Conservation (phyloP, 1,139 yeast genomes). For the Pichia sp. region DNA sequence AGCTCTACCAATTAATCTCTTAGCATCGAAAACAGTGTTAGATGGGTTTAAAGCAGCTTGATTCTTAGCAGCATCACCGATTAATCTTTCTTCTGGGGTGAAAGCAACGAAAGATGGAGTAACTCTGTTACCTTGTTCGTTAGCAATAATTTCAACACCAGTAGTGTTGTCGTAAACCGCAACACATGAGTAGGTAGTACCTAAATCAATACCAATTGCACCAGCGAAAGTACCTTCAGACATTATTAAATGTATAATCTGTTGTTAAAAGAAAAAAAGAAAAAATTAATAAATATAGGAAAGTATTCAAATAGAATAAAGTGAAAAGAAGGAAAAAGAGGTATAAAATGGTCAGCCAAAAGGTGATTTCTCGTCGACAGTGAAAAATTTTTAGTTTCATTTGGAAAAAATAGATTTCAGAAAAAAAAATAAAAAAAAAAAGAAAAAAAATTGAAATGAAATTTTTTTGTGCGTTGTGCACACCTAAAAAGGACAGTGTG, state of each 20-base stretch:
- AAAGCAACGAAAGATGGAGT: conserved; percentile 98
- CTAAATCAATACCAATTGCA: conserved; percentile 99
- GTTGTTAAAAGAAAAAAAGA: conserved; percentile 2
- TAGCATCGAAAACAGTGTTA: conserved; percentile 96
- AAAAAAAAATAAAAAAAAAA: no score
- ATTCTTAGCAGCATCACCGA: conserved; percentile 99
- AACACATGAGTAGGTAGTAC: conserved; percentile 98
- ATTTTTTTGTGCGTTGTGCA: no score
- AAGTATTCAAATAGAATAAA: neutral
- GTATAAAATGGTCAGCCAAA: no score
- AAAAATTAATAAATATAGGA: neutral
- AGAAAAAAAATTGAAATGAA: no score
- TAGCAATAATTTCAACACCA: conserved; percentile 92
- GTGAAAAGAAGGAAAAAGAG: neutral
- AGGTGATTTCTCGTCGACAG: no score
- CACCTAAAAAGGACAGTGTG: no score
- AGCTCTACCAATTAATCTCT: conserved; percentile 96
- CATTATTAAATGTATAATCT: no score
- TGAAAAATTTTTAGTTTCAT: no score
- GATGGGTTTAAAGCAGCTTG: conserved; percentile 97
- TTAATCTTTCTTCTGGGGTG: conserved; percentile 95
- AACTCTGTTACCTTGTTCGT: conserved; percentile 99
- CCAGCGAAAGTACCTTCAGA: conserved; percentile 98
- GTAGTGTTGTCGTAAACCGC: conserved; percentile 65
- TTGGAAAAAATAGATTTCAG: no score